phyloP scores from a whole-genome alignment of 805 yeast genomes.

The Wickerhamomyces hampshirensis region DNA sequence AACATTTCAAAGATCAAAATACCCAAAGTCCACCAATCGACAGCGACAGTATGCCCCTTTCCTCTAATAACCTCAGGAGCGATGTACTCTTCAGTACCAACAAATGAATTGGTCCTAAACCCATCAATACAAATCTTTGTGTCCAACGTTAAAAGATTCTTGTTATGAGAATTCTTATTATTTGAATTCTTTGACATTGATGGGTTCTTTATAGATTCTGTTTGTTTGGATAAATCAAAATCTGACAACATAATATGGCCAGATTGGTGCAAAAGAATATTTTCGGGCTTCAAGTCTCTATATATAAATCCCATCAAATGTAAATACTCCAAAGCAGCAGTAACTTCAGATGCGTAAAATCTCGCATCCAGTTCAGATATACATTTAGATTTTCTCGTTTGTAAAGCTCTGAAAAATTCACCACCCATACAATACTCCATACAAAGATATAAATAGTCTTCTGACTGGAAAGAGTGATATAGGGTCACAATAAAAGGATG shows the following conservation, averaged over 20 bases:
- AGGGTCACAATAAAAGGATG: constrained; percentile 97
- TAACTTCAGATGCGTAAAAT: constrained; percentile 94
- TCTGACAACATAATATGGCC: constrained; percentile 98
- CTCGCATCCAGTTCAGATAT: constrained; percentile 84
- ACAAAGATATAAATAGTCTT: constrained; percentile 84
- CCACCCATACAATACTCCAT: constrained; percentile 99
- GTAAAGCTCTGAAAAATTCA: constrained; percentile 93
- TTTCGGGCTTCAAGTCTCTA: constrained; percentile 95
- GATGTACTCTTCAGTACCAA: constrained; percentile 97
- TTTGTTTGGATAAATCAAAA: constrained; percentile 90
- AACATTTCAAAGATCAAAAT: constrained; percentile 91
- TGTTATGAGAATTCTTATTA: constrained; percentile 25
- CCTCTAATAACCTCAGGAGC: constrained; percentile 98
- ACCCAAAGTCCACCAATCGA: constrained; percentile 99
- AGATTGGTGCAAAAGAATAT: constrained; percentile 87
- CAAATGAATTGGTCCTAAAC: constrained; percentile 95
- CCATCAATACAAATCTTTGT: constrained; percentile 95
- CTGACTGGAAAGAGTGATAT: constrained; percentile 94
- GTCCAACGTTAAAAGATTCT: constrained; percentile 64
- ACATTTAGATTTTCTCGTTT: constrained; percentile 82
- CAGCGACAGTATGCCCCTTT: constrained; percentile 95
- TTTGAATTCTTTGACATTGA: constrained; percentile 35
- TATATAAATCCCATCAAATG: constrained; percentile 97
- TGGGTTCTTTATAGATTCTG: constrained; percentile 73
- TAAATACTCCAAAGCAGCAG: constrained; percentile 92